Conservation (phyloP, 139 green algal genomes). For the Chlamydomonas schloesseri region DNA sequence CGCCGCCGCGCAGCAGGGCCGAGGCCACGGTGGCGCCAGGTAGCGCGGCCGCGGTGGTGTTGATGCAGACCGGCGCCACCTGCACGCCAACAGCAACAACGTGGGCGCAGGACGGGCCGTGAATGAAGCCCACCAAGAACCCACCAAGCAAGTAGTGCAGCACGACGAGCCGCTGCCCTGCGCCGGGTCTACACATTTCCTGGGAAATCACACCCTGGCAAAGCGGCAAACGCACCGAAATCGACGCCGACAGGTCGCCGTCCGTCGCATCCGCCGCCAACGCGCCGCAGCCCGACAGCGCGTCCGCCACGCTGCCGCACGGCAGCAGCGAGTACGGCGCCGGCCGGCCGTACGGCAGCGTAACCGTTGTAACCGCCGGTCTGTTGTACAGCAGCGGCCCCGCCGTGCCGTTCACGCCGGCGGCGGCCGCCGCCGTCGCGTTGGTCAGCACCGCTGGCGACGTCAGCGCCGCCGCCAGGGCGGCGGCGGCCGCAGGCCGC, state of each 20-base stretch:
- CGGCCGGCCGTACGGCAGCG: slow-evolving; percentile 29
- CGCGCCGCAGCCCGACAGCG: not conserved
- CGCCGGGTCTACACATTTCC: too few species aligned
- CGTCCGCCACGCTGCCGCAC: not conserved
- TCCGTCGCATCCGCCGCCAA: not conserved
- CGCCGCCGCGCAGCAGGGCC: not conserved
- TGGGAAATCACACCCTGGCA: too few species aligned
- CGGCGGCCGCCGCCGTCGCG: not conserved
- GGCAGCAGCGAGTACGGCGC: slow-evolving; percentile 43
- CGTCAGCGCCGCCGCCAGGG: not conserved
- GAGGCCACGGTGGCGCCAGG: not conserved
- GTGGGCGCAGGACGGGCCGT: too few species aligned
- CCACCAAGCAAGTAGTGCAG: too few species aligned
- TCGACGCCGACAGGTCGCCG: slow-evolving; percentile 5
- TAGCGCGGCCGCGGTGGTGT: not conserved
- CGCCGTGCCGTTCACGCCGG: not conserved
- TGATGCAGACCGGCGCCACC: slow-evolving; percentile 1
- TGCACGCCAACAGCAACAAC: too few species aligned
- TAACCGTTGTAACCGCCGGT: not conserved
- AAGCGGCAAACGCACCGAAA: not conserved
- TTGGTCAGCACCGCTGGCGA: not conserved
- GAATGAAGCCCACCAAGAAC: too few species aligned
- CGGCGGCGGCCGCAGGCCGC: too few species aligned
- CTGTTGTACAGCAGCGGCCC: not conserved
- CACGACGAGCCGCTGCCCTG: too few species aligned